These are phyloP conservation scores for Harringtonia lauricola DNA, from an alignment of 2,329 filamentous ascomycete species.

Conservation along the genomic window DNA sequence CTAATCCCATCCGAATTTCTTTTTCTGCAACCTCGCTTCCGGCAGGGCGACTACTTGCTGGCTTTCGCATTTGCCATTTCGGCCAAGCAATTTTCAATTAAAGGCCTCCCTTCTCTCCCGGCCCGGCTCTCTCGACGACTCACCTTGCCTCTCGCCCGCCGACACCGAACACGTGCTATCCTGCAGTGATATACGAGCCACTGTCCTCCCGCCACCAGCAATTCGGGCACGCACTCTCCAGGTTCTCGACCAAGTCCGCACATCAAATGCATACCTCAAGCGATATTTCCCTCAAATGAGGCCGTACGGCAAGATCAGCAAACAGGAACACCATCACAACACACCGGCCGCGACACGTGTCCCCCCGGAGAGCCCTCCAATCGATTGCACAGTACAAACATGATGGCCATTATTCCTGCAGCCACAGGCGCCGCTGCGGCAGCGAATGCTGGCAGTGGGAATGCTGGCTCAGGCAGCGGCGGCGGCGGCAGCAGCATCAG, in stretches of 20 bases:
- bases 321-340: neutral
- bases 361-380: neutral
- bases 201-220: neutral
- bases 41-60: no score
- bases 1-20: neutral
- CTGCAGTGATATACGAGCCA: no score
- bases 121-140: no score
- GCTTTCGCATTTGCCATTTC: no score
- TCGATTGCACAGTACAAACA: constrained; percentile 1
- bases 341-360: neutral
- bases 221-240: no score
- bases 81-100: no score
- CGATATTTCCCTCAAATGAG: constrained; percentile 9
- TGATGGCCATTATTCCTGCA: constrained; percentile 11
- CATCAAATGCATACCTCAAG: constrained; percentile 9
- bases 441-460: neutral
- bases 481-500: neutral
- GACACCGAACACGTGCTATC: no score
- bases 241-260: neutral
- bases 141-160: no score
- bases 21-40: neutral
- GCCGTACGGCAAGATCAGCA: constrained; percentile 8
- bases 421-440: neutral
- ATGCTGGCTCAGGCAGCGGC: neutral
- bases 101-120: no score